Evolutionary conservation across 352 stramenopile genomes (phyloP), one percentile per base, ranked within the genome.

Genomic region (Globisporangium carolinianum): DNA sequence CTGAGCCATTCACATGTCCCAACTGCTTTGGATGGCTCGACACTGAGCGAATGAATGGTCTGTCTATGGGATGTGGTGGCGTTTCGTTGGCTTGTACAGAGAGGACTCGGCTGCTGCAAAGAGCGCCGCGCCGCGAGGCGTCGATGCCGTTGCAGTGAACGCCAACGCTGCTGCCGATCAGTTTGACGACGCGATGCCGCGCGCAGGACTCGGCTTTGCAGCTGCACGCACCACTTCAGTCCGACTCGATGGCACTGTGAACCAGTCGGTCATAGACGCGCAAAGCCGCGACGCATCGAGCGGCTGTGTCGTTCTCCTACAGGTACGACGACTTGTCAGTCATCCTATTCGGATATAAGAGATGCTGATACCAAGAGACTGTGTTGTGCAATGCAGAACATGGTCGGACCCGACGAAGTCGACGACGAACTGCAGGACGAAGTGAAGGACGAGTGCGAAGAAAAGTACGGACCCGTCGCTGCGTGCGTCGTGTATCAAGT

Each of bases 401-500:
- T 97, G 88, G 87, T 97, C 48, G 85, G 76, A 14, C 84, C 85
- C 11, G 87, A 83, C 12, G 86, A 97, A 72, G 89, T 96, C 6
- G 89, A 97, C 60, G 82, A 89, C 24, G 83, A 94, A 41, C 63
- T 97, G 11, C 67, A 95, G 65, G 80, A 82, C 6, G 89, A 97
- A 72, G 87, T 93, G 7, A 92, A 87, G 59, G 81, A 90, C 46
- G 89, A 97, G 63, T 97, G 88, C 55, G 59, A 66, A 1, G 66
- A 74, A 39, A 94, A 84, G 61, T 96, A 96, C 55, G 89, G 89
- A 0, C 69, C 73, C 8, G 89, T 97, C 6, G 59, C 48, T 17
- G 80, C 83, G 32, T 96, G 87, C 56, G 17, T 94, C 12, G 75
- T 96, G 17, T 81, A 82, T 55, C 84, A 97, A 69, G 58, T 83